These are phyloP conservation scores for Penstemon davidsonii DNA, from an alignment of 257 asterid species.

Conservation along the genomic window DNA sequence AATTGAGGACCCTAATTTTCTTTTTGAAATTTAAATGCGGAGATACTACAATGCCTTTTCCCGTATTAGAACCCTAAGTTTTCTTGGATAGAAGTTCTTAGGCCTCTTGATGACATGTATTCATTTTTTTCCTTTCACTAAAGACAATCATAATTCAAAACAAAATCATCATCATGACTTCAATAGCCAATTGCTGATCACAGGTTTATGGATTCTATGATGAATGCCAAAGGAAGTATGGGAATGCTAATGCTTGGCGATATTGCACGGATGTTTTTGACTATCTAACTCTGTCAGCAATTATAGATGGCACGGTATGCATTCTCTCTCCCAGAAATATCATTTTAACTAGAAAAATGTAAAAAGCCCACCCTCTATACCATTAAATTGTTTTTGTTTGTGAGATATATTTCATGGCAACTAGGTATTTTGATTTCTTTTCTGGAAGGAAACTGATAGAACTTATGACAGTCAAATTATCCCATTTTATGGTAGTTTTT, in stretches of 20 bases:
- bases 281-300: conserved; percentile 91
- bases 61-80: conserved; percentile 3
- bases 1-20: not conserved
- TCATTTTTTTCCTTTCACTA: not conserved
- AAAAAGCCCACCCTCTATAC: not conserved
- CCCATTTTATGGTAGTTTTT: not conserved
- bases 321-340: conserved; percentile 13
- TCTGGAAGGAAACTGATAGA: conserved; percentile 2
- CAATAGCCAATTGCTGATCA: conserved; percentile 21
- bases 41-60: not conserved
- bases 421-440: conserved; percentile 11
- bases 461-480: not conserved
- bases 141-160: conserved; percentile 15
- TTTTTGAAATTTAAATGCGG: not conserved
- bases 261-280: conserved; percentile 99
- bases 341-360: not conserved
- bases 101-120: not conserved
- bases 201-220: conserved; percentile 99
- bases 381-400: conserved; percentile 3
- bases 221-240: conserved; percentile 96
- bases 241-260: conserved; percentile 99
- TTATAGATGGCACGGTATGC: conserved; percentile 91
- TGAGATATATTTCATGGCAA: not conserved
- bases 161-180: conserved; percentile 21
- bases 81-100: not conserved